Evolutionary conservation across 176 grass and related monocot genomes (phyloP).

Genomic region (Cocos nucifera): DNA sequence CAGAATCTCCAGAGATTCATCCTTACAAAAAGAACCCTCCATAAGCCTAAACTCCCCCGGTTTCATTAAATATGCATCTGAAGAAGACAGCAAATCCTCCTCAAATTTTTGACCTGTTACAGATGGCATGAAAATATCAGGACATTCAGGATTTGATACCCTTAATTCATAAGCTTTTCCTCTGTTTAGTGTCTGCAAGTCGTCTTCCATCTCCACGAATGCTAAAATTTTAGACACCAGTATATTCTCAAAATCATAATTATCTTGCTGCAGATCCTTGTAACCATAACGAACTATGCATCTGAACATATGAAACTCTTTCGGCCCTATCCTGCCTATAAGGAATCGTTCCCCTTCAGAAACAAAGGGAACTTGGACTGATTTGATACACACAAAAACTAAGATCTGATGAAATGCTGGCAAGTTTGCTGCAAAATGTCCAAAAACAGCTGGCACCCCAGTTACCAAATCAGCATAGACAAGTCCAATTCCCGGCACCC

Average conservation of each 20-base stretch:
- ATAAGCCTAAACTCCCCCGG: too few relatives aligned
- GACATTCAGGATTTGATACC: too few relatives aligned
- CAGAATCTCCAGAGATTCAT: too few relatives aligned
- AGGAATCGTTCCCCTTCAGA: conserved; percentile 5
- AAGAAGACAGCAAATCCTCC: too few relatives aligned
- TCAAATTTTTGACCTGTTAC: too few relatives aligned
- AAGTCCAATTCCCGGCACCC: conserved; percentile 7
- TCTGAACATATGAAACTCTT: conserved; percentile 2
- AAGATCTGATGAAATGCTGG: conserved; percentile 16
- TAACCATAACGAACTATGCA: conserved; percentile 11
- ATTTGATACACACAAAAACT: conserved; percentile 17
- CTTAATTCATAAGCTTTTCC: too few relatives aligned
- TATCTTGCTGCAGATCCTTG: conserved; percentile 4
- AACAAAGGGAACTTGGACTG: conserved; percentile 5
- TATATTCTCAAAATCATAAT: conserved; percentile 8
- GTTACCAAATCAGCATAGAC: conserved; percentile 7
- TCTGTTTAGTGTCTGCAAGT: neutral
- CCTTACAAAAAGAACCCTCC: too few relatives aligned
- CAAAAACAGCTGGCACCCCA: conserved; percentile 9
- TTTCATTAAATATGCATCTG: too few relatives aligned
- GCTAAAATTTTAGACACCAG: conserved; percentile 6
- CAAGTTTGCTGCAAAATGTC: conserved; percentile 9
- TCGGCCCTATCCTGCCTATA: conserved; percentile 3
- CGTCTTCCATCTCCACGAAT: conserved; percentile 1
- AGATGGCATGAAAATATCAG: too few relatives aligned